Conservation (phyloP, 495 filamentous ascomycete genomes). For the Hypomontagnella submonticulosa region DNA sequence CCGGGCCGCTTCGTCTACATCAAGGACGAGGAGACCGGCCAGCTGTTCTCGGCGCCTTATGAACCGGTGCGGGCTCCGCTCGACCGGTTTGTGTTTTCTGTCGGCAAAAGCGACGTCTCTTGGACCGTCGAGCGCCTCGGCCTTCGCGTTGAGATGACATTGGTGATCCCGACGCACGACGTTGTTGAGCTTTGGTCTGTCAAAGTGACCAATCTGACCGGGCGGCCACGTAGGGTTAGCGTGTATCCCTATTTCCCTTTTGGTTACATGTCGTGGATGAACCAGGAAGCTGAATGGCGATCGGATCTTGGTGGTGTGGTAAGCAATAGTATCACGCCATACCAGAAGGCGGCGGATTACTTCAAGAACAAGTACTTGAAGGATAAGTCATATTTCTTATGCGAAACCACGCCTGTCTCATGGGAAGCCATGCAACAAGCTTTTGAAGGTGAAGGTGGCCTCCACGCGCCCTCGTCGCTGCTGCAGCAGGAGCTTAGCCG, state of each 20-base stretch:
- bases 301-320: slow-evolving; percentile 59
- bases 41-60: slow-evolving; percentile 65
- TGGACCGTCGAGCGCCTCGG: slow-evolving; percentile 64
- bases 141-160: slow-evolving; percentile 64
- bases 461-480: slow-evolving; percentile 62
- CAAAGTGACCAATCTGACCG: slow-evolving; percentile 62
- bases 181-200: slow-evolving; percentile 67
- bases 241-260: slow-evolving; percentile 67
- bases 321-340: slow-evolving; percentile 63
- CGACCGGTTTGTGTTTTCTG: slow-evolving; percentile 64
- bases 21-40: slow-evolving; percentile 65
- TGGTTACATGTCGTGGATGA: slow-evolving; percentile 71
- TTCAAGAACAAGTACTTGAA: slow-evolving; percentile 67
- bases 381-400: slow-evolving; percentile 68
- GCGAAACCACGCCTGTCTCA: slow-evolving; percentile 61
- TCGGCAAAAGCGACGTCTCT: slow-evolving; percentile 63
- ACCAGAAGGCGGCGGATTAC: slow-evolving; percentile 66
- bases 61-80: slow-evolving; percentile 63
- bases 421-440: slow-evolving; percentile 62
- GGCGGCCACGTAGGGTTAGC: slow-evolving; percentile 57
- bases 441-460: slow-evolving; percentile 67
- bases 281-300: slow-evolving; percentile 64
- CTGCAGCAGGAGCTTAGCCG: slow-evolving; percentile 49
- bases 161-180: slow-evolving; percentile 62
- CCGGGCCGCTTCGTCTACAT: slow-evolving; percentile 69